Evolutionary conservation across 2,329 filamentous ascomycete species (phyloP).

Genomic region (Epichloe bromicola): DNA sequence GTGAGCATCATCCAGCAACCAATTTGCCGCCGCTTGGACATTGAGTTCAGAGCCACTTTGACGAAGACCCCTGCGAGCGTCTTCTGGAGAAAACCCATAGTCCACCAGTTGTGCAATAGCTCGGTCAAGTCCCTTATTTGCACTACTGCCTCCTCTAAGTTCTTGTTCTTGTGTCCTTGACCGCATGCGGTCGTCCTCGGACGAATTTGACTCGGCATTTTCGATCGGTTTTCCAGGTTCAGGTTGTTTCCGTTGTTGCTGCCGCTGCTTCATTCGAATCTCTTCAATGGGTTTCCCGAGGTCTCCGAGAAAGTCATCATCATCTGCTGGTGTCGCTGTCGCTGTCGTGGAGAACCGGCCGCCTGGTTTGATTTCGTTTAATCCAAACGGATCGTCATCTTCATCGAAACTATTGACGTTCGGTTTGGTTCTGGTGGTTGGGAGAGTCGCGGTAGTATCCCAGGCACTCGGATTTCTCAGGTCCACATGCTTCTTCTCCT

Average conservation of each 20-base stretch:
- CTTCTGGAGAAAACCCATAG: slow-evolving; percentile 83
- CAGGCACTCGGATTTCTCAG: slow-evolving; percentile 42
- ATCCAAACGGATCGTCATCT: slow-evolving; percentile 81
- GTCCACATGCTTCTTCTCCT: slow-evolving; percentile 29
- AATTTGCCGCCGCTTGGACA: slow-evolving; percentile 76
- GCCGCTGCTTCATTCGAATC: slow-evolving; percentile 26
- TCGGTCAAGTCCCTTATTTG: slow-evolving; percentile 45
- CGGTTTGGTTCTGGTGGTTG: not conserved
- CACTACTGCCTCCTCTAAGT: slow-evolving; percentile 11
- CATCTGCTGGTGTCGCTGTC: slow-evolving; percentile 28
- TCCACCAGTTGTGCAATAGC: slow-evolving; percentile 83
- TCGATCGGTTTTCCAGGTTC: slow-evolving; percentile 46
- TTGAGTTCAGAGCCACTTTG: slow-evolving; percentile 70
- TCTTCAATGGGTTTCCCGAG: slow-evolving; percentile 52
- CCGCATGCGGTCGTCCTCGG: slow-evolving; percentile 26
- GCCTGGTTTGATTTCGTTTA: slow-evolving; percentile 46
- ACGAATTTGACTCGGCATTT: slow-evolving; percentile 30
- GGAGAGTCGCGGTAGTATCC: slow-evolving; percentile 19
- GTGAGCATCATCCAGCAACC: slow-evolving; percentile 85
- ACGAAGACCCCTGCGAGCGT: slow-evolving; percentile 65
- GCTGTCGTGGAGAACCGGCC: slow-evolving; percentile 14
- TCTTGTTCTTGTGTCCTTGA: slow-evolving; percentile 8
- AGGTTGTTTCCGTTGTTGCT: slow-evolving; percentile 21
- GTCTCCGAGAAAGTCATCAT: slow-evolving; percentile 54
- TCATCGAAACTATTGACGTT: slow-evolving; percentile 36